phyloP scores from a whole-genome alignment of 1,284 basidiomycete species.

The Irpex rosettiformis region DNA sequence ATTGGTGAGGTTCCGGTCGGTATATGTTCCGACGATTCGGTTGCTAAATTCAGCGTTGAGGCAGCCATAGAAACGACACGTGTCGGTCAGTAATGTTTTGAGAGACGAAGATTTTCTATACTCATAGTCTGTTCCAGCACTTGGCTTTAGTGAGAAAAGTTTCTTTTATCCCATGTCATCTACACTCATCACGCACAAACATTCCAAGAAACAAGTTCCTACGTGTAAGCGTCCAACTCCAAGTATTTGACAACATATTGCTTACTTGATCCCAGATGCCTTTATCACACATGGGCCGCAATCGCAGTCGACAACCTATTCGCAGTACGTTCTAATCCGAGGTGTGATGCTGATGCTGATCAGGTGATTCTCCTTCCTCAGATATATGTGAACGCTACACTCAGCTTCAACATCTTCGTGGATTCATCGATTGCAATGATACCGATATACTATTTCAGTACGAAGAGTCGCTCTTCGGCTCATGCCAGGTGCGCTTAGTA shows the following conservation, averaged over 20 bases:
- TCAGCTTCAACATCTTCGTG: not conserved
- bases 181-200: too few species aligned
- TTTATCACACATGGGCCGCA: too few species aligned
- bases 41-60: not conserved
- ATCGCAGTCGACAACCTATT: too few species aligned
- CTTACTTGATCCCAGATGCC: too few species aligned
- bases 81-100: not conserved
- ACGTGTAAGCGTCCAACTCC: too few species aligned
- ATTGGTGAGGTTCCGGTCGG: not conserved
- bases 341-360: too few species aligned
- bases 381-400: not conserved
- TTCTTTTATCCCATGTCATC: too few species aligned
- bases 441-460: not conserved
- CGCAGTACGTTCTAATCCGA: too few species aligned
- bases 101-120: not conserved
- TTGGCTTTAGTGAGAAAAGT: not conserved
- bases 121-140: not conserved
- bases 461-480: not conserved
- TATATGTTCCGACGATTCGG: not conserved
- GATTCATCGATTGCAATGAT: not conserved
- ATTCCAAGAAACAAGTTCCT: too few species aligned
- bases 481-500: not conserved
- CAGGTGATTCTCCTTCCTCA: not conserved
- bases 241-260: too few species aligned
- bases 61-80: not conserved